phyloP scores from a whole-genome alignment of 768 basidiomycete species.

The Tylopilus subfusipes region DNA sequence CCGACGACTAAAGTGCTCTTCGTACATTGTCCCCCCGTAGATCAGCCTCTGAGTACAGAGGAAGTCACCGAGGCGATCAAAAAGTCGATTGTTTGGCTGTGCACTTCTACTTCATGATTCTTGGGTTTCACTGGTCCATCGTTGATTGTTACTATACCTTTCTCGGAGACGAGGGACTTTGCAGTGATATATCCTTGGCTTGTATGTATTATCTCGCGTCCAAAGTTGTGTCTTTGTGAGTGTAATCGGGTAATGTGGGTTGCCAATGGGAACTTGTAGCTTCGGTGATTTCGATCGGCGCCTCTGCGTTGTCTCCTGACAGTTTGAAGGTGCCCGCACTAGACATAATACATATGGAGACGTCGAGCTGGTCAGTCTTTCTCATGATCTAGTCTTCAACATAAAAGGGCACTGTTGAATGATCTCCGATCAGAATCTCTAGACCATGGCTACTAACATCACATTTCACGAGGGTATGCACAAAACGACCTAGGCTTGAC shows the following conservation, averaged over 20 bases:
- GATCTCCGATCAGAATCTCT: not conserved
- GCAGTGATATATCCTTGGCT: slow-evolving; percentile 15
- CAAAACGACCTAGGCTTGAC: not conserved
- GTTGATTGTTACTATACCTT: slow-evolving; percentile 15
- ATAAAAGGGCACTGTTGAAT: slow-evolving; percentile 10
- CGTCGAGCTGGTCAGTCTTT: not conserved
- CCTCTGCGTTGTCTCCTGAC: not conserved
- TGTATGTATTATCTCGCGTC: slow-evolving; percentile 2
- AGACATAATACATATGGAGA: not conserved
- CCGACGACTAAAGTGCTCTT: slow-evolving; percentile 51
- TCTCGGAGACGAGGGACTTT: slow-evolving; percentile 19
- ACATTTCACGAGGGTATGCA: slow-evolving; percentile 65
- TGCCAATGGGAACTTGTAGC: not conserved
- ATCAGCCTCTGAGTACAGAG: slow-evolving; percentile 58
- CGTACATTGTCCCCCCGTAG: slow-evolving; percentile 68
- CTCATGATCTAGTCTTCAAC: slow-evolving; percentile 3
- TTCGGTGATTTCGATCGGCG: slow-evolving; percentile 17
- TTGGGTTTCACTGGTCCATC: not conserved
- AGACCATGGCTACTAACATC: slow-evolving; percentile 45
- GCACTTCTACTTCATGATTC: slow-evolving; percentile 23
- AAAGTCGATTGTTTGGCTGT: slow-evolving; percentile 60
- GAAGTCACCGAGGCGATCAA: slow-evolving; percentile 66
- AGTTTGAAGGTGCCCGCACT: not conserved
- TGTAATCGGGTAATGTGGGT: not conserved
- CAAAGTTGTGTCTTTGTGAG: not conserved